Evolutionary conservation across 768 basidiomycete species (phyloP).

Genomic region (Obba rivulosa): DNA sequence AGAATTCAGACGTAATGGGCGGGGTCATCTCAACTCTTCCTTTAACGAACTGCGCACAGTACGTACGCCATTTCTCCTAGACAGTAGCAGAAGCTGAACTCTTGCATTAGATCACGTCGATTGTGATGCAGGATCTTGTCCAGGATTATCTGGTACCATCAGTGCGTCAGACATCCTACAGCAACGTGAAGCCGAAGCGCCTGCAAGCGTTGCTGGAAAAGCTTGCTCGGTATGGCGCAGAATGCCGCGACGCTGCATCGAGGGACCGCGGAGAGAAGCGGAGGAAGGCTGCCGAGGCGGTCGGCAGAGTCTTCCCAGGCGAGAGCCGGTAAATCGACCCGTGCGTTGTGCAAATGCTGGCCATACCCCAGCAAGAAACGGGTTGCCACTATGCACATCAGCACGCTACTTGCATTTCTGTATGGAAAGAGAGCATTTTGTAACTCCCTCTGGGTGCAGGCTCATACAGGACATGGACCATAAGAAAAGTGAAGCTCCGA

Average conservation of each 20-base stretch:
- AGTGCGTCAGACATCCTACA: conserved; percentile 62
- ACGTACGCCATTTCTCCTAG: conserved; percentile 25
- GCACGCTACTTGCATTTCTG: conserved; percentile 11
- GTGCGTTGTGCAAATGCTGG: conserved; percentile 15
- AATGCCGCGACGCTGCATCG: conserved; percentile 51
- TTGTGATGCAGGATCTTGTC: conserved; percentile 68
- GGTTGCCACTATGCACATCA: background rate
- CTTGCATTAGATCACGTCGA: conserved; percentile 53
- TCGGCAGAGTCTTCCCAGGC: conserved; percentile 69
- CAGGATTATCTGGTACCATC: conserved; percentile 75
- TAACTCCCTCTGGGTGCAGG: conserved; percentile 12
- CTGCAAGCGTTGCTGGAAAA: conserved; percentile 76
- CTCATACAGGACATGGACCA: conserved; percentile 13
- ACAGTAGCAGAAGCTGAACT: conserved; percentile 6
- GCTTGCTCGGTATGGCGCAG: conserved; percentile 60
- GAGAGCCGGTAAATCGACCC: conserved; percentile 34
- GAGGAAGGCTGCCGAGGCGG: conserved; percentile 71
- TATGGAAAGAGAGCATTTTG: conserved; percentile 18
- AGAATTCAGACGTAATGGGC: conserved; percentile 74
- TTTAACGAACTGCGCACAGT: conserved; percentile 81
- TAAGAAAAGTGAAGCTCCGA: conserved; percentile 16
- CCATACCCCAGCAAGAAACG: conserved; percentile 7
- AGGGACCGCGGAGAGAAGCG: conserved; percentile 68
- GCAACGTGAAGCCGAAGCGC: conserved; percentile 61
- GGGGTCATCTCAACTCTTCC: conserved; percentile 60